Evolutionary conservation across 805 yeast genomes (phyloP).

Genomic region (Metahyphopichia silvanorum): DNA sequence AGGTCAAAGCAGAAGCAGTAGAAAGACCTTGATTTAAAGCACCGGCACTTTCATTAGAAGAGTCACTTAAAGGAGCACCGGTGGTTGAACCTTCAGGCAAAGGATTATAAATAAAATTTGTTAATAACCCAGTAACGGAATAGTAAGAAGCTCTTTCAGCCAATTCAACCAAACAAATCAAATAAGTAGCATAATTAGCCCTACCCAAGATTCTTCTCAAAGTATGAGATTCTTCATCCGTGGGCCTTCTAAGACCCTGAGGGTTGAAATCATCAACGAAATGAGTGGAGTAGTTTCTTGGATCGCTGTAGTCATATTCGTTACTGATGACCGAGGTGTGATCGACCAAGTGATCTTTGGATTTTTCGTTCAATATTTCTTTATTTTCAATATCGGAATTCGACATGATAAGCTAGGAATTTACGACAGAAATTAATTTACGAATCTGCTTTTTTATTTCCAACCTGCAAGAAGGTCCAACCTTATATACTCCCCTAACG

Average conservation of each 20-base stretch:
- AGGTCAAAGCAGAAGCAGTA: conserved; percentile 45
- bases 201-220: conserved; percentile 41
- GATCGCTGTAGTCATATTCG: conserved; percentile 16
- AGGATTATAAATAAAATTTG: conserved; percentile 52
- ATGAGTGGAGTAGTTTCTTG: conserved; percentile 15
- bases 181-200: conserved; percentile 47
- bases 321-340: not conserved
- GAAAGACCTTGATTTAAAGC: conserved; percentile 47
- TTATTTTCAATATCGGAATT: too few species aligned
- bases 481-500: too few species aligned
- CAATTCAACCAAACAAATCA: conserved; percentile 49
- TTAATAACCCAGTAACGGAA: conserved; percentile 41
- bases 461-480: too few species aligned
- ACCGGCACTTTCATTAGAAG: conserved; percentile 43
- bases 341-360: not conserved
- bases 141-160: conserved; percentile 57
- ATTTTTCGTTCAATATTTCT: conserved; percentile 1
- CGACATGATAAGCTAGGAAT: too few species aligned
- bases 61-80: conserved; percentile 31
- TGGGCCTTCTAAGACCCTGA: conserved; percentile 33
- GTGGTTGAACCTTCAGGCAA: conserved; percentile 47
- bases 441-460: too few species aligned
- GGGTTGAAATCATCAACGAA: conserved; percentile 34
- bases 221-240: conserved; percentile 19
- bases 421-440: too few species aligned